A percentile compares a stretch with the other conserved stretches of the same genome.
phyloP scores from a whole-genome alignment of 179 eudicot species.

The Gypsophila paniculata region DNA sequence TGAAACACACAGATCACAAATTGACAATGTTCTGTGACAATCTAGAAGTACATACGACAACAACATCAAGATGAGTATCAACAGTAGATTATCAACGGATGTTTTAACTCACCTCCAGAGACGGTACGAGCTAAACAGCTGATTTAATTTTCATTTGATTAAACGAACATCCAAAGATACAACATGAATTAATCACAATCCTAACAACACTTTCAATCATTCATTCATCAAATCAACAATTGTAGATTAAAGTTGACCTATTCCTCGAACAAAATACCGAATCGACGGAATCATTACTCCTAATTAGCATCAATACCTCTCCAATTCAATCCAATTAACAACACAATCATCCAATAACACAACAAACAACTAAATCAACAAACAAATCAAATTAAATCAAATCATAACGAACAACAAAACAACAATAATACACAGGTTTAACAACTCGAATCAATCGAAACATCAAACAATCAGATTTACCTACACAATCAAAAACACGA shows the following conservation, averaged over 20 bases:
- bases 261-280: neutral
- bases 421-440: neutral
- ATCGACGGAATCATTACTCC: neutral
- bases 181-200: neutral
- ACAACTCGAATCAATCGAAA: neutral
- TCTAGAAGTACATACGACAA: neutral
- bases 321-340: neutral
- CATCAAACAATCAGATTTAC: too few species aligned
- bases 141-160: too few species aligned
- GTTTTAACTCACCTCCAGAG: too few species aligned
- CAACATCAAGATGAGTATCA: neutral
- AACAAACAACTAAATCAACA: neutral
- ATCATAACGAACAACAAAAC: neutral
- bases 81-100: neutral
- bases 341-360: neutral
- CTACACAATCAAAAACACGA: too few species aligned
- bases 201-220: neutral
- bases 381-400: neutral
- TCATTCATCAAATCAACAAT: neutral
- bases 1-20: too few species aligned
- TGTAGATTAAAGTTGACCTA: neutral
- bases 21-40: too few species aligned
- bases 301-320: neutral
- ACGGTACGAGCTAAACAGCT: too few species aligned
- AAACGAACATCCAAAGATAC: too few species aligned